Base-by-base conservation (phyloP, 345 rosid species). In the Combretum micranthum region DNA sequence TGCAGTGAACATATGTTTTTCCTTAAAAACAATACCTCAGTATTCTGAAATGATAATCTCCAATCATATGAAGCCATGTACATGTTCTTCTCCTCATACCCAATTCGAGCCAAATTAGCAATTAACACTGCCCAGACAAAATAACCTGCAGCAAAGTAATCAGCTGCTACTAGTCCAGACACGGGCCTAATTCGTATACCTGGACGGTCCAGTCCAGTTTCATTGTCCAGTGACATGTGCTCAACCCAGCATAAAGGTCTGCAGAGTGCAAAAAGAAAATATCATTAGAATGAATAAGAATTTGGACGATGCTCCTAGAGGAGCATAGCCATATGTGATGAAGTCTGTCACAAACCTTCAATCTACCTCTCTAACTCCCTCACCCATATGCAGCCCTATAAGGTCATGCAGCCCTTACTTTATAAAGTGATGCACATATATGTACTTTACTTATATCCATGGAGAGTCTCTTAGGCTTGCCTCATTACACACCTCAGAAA, bases 61-160 rank as follows among this genome's bases (percentile, higher is more conserved):
- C 91, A 84, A 61, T 84, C 91, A 79, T 77, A 84, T 53, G 91
- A 67, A 56, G 91, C 91, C 91, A 84, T 84, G 37, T 84, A 84
- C 91, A 84, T 81, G 53, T 69, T 81, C 61, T 84, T 84, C 70
- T 84, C 91, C 75, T 84, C 91, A 42, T 84, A 84, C 14, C 91
- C 91, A 47, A 84, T 67, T 53, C 75, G 75, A 48, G 91, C 91
- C 77, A 84, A 70, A 69, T 81, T 84, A 56, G 91, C 91, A 32
- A 84, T 84, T 53, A 84, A 67, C 56, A 84, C 91, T 13, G 91
- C 91, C 91, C 91, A 84, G 46, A 84, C 87, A 63, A 84, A 84
- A 72, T 84, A 84, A 39, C 91, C 87, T 0, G 85, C 74, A 23
- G 91, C 91, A 73, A 84, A 81, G 64, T 84, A 84, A 70, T 84